phyloP scores from a whole-genome alignment of 139 green algal genomes.

The Tetraselmis striata region DNA sequence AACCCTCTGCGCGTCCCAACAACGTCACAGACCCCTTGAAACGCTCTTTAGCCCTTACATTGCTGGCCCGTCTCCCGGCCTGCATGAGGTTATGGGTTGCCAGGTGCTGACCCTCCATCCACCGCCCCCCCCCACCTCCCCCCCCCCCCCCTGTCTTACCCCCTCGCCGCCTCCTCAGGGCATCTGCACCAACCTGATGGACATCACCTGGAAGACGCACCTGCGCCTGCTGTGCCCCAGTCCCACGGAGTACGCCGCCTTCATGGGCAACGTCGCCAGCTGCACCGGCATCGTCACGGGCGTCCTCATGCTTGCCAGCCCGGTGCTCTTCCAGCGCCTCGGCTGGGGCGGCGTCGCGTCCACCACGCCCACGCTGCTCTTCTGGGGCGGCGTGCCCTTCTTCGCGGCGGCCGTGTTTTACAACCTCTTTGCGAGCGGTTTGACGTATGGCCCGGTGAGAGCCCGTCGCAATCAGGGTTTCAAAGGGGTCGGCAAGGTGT shows the following conservation, averaged over 20 bases:
- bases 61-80: too few relatives aligned
- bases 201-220: conserved; percentile 90
- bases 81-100: too few relatives aligned
- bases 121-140: too few relatives aligned
- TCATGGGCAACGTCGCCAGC: conserved; percentile 80
- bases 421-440: neutral
- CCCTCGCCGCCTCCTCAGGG: too few relatives aligned
- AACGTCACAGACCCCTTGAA: too few relatives aligned
- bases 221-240: conserved; percentile 75
- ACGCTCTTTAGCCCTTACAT: too few relatives aligned
- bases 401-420: conserved; percentile 38
- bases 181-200: conserved; percentile 79
- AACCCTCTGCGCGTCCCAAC: too few relatives aligned
- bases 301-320: conserved; percentile 64
- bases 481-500: too few relatives aligned
- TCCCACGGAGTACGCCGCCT: conserved; percentile 69
- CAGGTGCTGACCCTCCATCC: too few relatives aligned
- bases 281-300: conserved; percentile 76
- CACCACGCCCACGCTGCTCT: conserved; percentile 60
- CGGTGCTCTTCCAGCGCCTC: conserved; percentile 71
- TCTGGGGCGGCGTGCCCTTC: conserved; percentile 53
- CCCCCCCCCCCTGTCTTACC: too few relatives aligned
- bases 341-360: conserved; percentile 72
- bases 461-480: too few relatives aligned
- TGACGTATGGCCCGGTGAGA: neutral